Evolutionary conservation across 169 alveolate species (phyloP).

Genomic region (Toxoplasma gondii): DNA sequence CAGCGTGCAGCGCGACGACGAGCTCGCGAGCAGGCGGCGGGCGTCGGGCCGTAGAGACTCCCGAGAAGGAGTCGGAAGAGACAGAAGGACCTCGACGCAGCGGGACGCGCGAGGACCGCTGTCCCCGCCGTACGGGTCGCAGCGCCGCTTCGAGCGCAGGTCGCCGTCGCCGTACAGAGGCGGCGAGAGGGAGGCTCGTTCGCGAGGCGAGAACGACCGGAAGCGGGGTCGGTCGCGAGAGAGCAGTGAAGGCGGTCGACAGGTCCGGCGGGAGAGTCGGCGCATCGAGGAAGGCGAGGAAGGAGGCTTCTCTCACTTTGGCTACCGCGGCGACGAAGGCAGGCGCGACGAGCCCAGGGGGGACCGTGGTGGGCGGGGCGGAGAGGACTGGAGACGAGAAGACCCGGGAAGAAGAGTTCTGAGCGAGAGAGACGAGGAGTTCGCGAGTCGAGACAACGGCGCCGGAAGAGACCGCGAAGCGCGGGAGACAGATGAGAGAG

Average conservation of each 20-base stretch:
- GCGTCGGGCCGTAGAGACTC: not conserved
- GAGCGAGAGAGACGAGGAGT: not conserved
- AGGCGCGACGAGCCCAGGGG: not conserved
- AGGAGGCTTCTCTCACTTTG: not conserved
- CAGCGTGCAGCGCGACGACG: not conserved
- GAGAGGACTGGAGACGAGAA: not conserved
- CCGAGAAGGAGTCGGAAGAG: not conserved
- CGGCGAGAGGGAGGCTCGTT: not conserved
- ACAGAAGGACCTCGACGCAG: not conserved
- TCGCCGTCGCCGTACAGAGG: not conserved
- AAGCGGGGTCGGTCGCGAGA: too few relatives aligned
- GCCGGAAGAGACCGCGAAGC: not conserved
- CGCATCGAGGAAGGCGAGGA: not conserved
- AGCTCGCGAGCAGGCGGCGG: not conserved
- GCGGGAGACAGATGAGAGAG: not conserved
- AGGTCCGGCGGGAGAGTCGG: too few relatives aligned
- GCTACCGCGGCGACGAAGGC: not conserved
- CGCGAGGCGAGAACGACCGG: not conserved
- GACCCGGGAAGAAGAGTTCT: not conserved
- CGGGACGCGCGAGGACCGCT: not conserved
- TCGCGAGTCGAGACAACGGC: not conserved
- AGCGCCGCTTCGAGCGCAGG: not conserved
- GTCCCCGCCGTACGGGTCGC: not conserved
- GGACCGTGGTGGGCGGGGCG: too few relatives aligned
- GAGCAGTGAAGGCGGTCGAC: too few relatives aligned